Conservation (phyloP, 345 rosid species). For the Lumnitzera racemosa region DNA sequence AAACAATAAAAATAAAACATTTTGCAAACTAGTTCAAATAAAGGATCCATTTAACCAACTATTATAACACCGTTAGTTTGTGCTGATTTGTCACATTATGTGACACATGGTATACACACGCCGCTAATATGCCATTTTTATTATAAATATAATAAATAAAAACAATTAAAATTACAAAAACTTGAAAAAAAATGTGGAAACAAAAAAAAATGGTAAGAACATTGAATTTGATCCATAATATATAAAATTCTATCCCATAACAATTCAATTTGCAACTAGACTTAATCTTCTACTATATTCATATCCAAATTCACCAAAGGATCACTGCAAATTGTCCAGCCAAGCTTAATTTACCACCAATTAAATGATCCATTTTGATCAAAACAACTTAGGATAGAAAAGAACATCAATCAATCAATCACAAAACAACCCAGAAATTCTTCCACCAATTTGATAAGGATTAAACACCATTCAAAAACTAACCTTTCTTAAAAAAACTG, state of each 20-base stretch:
- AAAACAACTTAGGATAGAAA: conserved; percentile 9
- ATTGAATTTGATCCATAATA: neutral
- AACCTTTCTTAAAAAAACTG: conserved; percentile 13
- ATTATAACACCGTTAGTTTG: no score
- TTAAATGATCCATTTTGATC: conserved; percentile 45
- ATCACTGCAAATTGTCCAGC: conserved; percentile 94
- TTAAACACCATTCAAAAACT: neutral
- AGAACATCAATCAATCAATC: conserved; percentile 13
- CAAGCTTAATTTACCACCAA: conserved; percentile 92
- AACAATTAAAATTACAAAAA: no score
- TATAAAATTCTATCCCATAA: conserved; percentile 4
- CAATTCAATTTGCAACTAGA: neutral
- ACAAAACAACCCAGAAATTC: neutral
- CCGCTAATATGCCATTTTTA: no score
- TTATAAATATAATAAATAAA: no score
- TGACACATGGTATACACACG: no score
- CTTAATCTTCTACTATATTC: neutral
- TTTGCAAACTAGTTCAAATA: no score
- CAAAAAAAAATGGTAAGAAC: no score
- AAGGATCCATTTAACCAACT: no score
- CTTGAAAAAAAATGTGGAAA: no score
- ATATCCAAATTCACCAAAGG: conserved; percentile 92
- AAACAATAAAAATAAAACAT: no score
- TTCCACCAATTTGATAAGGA: neutral
- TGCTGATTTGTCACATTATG: no score